These are phyloP conservation scores for Davidsoniella eucalypti DNA, from an alignment of 2,329 filamentous ascomycete genomes.

Conservation along the genomic window DNA sequence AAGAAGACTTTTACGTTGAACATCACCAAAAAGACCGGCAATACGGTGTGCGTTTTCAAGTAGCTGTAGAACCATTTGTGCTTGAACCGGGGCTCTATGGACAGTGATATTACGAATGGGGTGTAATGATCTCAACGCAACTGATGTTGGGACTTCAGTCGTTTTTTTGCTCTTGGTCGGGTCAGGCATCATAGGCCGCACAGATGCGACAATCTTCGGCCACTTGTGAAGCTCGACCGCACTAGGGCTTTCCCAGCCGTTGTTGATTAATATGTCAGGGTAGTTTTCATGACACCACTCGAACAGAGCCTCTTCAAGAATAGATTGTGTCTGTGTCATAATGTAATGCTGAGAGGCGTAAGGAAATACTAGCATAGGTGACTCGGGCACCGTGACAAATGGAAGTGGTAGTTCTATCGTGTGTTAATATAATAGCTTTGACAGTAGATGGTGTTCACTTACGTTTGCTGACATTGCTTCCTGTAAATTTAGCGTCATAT, in stretches of 20 bases:
- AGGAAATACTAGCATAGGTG: constrained; percentile 1
- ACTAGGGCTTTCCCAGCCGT: constrained; percentile 6
- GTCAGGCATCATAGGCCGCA: constrained; percentile 2
- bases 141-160: not conserved
- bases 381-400: constrained; percentile 2
- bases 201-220: constrained; percentile 1
- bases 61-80: not conserved
- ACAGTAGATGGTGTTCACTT: too few species aligned
- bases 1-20: not conserved
- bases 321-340: constrained; percentile 1
- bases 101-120: constrained; percentile 11
- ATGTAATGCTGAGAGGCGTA: constrained; percentile 8
- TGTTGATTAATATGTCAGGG: not conserved
- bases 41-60: constrained; percentile 5
- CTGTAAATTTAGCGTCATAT: too few species aligned
- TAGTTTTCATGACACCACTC: constrained; percentile 5
- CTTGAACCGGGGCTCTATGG: constrained; percentile 5
- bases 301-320: constrained; percentile 6
- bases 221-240: constrained; percentile 9
- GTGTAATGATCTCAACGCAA: constrained; percentile 1
- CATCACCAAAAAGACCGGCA: constrained; percentile 4
- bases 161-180: not conserved
- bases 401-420: constrained; percentile 2
- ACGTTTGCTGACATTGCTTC: too few species aligned
- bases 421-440: too few species aligned